phyloP scores from a whole-genome alignment of 345 rosid species.

The Murraya koenigii region DNA sequence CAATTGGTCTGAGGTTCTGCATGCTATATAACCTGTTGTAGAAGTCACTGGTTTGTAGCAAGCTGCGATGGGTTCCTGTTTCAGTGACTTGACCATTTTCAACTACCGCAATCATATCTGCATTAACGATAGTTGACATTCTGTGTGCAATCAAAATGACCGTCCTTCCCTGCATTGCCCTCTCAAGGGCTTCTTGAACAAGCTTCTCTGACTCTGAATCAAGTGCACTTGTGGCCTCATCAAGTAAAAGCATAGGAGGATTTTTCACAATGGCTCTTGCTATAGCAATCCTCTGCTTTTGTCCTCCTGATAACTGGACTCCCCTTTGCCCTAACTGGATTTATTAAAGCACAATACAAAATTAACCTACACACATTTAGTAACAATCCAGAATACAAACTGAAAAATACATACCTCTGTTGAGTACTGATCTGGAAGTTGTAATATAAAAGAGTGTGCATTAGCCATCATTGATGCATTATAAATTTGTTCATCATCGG shows the following conservation, averaged over 20 bases:
- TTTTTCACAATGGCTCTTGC: constrained; percentile 65
- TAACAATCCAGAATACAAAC: neutral
- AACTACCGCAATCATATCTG: constrained; percentile 53
- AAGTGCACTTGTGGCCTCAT: constrained; percentile 77
- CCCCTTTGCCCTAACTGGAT: constrained; percentile 65
- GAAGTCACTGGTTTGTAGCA: constrained; percentile 42
- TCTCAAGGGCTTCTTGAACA: constrained; percentile 64
- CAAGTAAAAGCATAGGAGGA: constrained; percentile 64
- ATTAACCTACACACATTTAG: neutral
- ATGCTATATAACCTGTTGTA: constrained; percentile 39
- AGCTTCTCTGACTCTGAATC: constrained; percentile 59
- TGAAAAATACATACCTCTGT: constrained; percentile 36
- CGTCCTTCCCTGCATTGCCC: constrained; percentile 55
- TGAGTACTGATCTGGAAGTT: constrained; percentile 48
- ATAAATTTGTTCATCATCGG: constrained; percentile 40
- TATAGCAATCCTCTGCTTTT: constrained; percentile 66
- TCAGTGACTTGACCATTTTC: constrained; percentile 56
- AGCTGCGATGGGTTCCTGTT: constrained; percentile 55
- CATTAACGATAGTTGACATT: constrained; percentile 55
- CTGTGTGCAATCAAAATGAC: constrained; percentile 62
- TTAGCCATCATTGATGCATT: constrained; percentile 55
- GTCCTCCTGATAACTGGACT: constrained; percentile 68
- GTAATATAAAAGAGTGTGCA: constrained; percentile 50
- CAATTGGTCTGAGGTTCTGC: constrained; percentile 39
- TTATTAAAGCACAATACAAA: no score